Base-by-base conservation (phyloP, 1,284 basidiomycete species). In the Filobasidium uniguttulatum region DNA sequence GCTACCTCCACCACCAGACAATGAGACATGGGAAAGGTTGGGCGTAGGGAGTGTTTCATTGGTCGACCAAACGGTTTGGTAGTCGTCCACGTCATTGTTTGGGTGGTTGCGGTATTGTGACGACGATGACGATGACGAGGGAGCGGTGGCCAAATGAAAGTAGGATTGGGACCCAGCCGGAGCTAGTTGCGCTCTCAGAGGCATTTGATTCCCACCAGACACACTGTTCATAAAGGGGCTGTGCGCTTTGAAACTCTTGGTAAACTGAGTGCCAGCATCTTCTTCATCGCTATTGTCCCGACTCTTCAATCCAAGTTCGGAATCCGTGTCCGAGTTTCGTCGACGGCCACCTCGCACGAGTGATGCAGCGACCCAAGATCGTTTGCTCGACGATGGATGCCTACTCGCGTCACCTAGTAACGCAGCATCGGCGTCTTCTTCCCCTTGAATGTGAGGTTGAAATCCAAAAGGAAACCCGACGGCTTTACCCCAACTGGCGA, bases 11-110 rank as follows among this genome's bases (percentile, higher is more conserved):
- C 46, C 54, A 9, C 57, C 52, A 0, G 65, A 65, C 7, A 70
- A 53, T 0, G 64, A 66, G 30, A 57, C 57, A 1, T 63, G 48
- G 0, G 67, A 68, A 8, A 71, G 53, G 0, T 68, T 66, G 2
- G 69, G 69, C 1, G 69, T 71, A 4, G 68, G 68, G 4, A 71
- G 53, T 5, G 59, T 54, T 2, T 55, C n/a, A n/a, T n/a, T n/a
- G n/a, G n/a, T n/a, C n/a, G n/a, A n/a, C n/a, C n/a, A n/a, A n/a
- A n/a, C n/a, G n/a, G n/a, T n/a, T n/a, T n/a, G n/a, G n/a, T n/a
- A n/a, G n/a, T n/a, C n/a, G n/a, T n/a, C n/a, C n/a, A n/a, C n/a
- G n/a, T n/a, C n/a, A n/a, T n/a, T n/a, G n/a, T n/a, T n/a, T n/a
- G n/a, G n/a, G n/a, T n/a, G n/a, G n/a, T n/a, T n/a, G n/a, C n/a